phyloP scores from a whole-genome alignment of 2,329 filamentous ascomycete species.

The Aspergillus terreus region DNA sequence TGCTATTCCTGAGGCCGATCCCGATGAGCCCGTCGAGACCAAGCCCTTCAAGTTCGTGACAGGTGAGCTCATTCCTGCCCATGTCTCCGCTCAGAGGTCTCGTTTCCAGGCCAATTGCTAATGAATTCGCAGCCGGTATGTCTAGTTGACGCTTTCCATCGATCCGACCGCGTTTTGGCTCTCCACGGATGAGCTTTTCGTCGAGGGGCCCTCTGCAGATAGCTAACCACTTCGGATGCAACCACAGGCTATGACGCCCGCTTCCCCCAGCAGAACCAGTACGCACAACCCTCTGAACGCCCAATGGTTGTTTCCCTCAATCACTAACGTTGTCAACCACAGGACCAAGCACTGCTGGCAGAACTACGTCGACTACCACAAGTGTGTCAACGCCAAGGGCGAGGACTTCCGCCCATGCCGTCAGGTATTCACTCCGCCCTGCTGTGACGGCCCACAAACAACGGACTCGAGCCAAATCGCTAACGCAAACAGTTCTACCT shows the following conservation, averaged over 20 bases:
- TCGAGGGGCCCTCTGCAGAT: constrained; percentile 11
- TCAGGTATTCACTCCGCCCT: constrained; percentile 60
- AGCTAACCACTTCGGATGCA: constrained; percentile 32
- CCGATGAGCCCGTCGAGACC: constrained; percentile 77
- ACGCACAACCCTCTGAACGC: constrained; percentile 19
- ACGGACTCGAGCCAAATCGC: no score
- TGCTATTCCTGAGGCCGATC: constrained; percentile 60
- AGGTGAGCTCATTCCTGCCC: constrained; percentile 59
- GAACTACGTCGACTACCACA: constrained; percentile 99
- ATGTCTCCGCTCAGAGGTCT: constrained; percentile 20
- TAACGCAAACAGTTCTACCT: constrained; percentile 71
- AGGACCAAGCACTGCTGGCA: constrained; percentile 99
- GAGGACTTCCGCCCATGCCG: constrained; percentile 97
- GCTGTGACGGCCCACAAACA: no score
- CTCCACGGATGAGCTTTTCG: constrained; percentile 7
- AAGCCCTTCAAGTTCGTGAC: constrained; percentile 99
- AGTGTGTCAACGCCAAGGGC: constrained; percentile 97
- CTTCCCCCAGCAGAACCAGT: constrained; percentile 90
- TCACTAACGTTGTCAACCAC: constrained; percentile 11
- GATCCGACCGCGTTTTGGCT: constrained; percentile 9
- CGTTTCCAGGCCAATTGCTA: constrained; percentile 37
- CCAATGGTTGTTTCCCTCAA: not conserved
- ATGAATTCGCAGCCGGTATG: constrained; percentile 48
- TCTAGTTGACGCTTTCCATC: constrained; percentile 17
- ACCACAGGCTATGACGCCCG: constrained; percentile 89